phyloP scores from a whole-genome alignment of 805 yeast genomes.

The Wickerhamomyces sydowiorum region DNA sequence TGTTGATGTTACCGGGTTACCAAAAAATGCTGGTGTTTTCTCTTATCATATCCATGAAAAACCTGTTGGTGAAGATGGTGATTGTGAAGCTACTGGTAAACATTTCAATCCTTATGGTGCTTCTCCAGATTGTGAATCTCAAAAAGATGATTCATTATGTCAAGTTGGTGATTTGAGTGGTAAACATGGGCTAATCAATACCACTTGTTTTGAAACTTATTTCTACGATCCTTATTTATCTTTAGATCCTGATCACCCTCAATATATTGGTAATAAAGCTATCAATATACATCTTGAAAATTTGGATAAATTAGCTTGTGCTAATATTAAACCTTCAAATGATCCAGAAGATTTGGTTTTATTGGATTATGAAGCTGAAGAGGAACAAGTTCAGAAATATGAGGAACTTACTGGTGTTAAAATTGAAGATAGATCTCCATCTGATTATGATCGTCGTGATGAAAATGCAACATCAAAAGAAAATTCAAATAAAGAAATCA shows the following conservation, averaged over 20 bases:
- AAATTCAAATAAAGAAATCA: not conserved
- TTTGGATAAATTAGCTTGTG: slow-evolving; percentile 56
- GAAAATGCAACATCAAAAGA: slow-evolving; percentile 2
- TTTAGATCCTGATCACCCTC: slow-evolving; percentile 45
- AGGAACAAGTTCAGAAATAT: slow-evolving; percentile 18
- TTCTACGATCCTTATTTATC: slow-evolving; percentile 65
- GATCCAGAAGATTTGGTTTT: slow-evolving; percentile 23
- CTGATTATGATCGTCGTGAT: not conserved
- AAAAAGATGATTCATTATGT: slow-evolving; percentile 49
- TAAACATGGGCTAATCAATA: slow-evolving; percentile 67
- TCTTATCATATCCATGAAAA: slow-evolving; percentile 61
- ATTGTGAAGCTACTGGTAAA: slow-evolving; percentile 49
- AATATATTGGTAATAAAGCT: slow-evolving; percentile 56
- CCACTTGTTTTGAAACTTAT: slow-evolving; percentile 60
- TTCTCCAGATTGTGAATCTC: slow-evolving; percentile 42
- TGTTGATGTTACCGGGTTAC: slow-evolving; percentile 66
- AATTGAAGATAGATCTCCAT: not conserved
- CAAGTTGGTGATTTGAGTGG: slow-evolving; percentile 76
- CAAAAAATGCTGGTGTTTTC: slow-evolving; percentile 62
- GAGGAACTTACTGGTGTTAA: slow-evolving; percentile 21
- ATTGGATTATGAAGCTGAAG: slow-evolving; percentile 21
- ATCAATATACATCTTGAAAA: slow-evolving; percentile 52
- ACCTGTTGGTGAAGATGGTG: slow-evolving; percentile 43
- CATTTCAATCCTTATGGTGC: slow-evolving; percentile 66
- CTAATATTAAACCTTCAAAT: slow-evolving; percentile 36